Percentiles rank a stretch among this genome's conserved stretches.
Evolutionary conservation across 352 stramenopile genomes (phyloP).

Genomic region (Peronospora belbahrii): DNA sequence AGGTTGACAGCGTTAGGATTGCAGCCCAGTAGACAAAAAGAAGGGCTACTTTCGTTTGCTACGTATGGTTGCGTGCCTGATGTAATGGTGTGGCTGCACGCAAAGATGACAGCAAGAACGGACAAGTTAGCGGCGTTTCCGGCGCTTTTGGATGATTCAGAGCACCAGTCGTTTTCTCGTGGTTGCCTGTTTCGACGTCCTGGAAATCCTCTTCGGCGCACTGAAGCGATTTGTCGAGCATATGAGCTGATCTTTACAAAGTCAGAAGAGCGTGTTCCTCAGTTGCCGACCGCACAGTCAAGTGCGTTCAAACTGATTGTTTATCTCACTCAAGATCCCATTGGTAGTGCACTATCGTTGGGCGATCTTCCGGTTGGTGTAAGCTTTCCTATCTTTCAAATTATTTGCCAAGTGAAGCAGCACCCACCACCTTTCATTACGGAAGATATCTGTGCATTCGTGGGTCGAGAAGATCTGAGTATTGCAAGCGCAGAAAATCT

Average conservation of each 20-base stretch:
- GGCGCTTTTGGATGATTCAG: constrained; percentile 7
- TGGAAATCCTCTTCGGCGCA: constrained; percentile 23
- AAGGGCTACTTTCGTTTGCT: constrained; percentile 18
- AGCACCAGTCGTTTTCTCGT: constrained; percentile 1
- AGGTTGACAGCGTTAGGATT: background rate
- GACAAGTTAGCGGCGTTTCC: constrained; percentile 19
- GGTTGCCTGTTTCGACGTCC: background rate
- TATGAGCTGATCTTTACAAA: constrained; percentile 34
- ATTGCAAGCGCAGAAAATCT: constrained; percentile 17
- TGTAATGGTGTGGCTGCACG: constrained; percentile 44
- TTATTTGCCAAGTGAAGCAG: constrained; percentile 49
- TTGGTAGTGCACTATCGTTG: constrained; percentile 33
- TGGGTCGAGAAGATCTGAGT: constrained; percentile 55
- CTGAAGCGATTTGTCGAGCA: constrained; percentile 30
- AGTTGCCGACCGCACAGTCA: constrained; percentile 3
- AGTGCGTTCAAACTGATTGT: constrained; percentile 37
- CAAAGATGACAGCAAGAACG: constrained; percentile 11
- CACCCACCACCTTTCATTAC: constrained; percentile 50
- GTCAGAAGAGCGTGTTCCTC: background rate
- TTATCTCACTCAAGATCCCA: constrained; percentile 38
- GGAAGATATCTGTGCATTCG: constrained; percentile 44
- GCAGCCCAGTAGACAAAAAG: background rate
- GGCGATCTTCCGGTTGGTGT: constrained; percentile 53
- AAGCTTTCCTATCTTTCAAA: constrained; percentile 47
- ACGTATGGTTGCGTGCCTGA: constrained; percentile 36